Base-by-base conservation (phyloP, 257 asterid species). In the Schizonepeta tenuifolia region DNA sequence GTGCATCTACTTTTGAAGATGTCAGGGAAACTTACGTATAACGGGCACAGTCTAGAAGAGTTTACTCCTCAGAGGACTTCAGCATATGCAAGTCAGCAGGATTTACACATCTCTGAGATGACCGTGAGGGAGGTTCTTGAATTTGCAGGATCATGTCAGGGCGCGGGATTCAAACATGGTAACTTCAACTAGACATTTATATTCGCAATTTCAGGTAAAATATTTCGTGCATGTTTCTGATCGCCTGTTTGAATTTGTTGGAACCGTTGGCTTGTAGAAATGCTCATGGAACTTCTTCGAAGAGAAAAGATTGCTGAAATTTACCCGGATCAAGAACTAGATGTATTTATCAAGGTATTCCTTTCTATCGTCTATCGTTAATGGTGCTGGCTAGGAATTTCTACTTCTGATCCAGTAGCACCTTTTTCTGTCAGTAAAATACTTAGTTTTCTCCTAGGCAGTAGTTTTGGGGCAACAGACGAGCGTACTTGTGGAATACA, bases 391-490 rank as follows among this genome's bases (percentile, higher is more conserved):
- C 17, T 53, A 44, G 41, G 62, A 60, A 54, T 21, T 12, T 60
- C 26, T 15, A 55, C 49, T 49, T 41, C 54, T 73, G 57, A 28
- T 40, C 20, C 43, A 13, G 53, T 43, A 20, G 24, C 49, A 46
- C 11, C 26, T 44, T 9, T 69, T 60, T 59, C 36, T 70, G 44
- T 65, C 56, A 14, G 75, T 83, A 80, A 86, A 71, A 72, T 77
- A 56, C 76, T 72, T 51, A 17, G 58, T 81, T 81, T 91, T 78
- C 78, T 86, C 84, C 83, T 84, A 92, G 98, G 96, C 91, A 83
- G 89, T 92, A 70, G 96, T 84, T 62, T 78, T 92, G 88, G 98
- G 97, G 72, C 83, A 86, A 53, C 89, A 86, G 76, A 85, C 94
- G 74, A 83, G 91, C 77, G 65, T 87, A 65, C 76, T 90, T 53